Conservation (phyloP, 257 asterid species). For the Solanum tacnaense region DNA sequence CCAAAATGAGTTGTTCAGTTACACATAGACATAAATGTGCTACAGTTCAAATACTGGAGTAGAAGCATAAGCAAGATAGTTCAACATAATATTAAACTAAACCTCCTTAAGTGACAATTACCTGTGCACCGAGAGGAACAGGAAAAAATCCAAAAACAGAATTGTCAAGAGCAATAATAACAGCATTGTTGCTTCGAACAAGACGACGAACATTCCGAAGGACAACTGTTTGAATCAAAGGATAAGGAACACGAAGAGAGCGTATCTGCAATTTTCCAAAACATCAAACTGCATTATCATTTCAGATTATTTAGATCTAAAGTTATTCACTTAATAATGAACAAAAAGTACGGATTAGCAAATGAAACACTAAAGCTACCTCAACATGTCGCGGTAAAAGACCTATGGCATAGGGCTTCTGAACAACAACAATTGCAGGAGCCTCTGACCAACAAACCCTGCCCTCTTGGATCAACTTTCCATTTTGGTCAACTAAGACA, state of each 20-base stretch:
- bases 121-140: slow-evolving; percentile 99
- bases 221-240: slow-evolving; percentile 84
- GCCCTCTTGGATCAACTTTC: slow-evolving; percentile 95
- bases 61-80: neutral
- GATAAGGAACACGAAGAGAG: slow-evolving; percentile 89
- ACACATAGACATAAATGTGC: neutral
- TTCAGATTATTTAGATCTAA: neutral
- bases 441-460: slow-evolving; percentile 99
- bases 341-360: neutral
- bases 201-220: slow-evolving; percentile 84
- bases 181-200: slow-evolving; percentile 51
- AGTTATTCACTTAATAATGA: neutral
- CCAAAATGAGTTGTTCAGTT: neutral
- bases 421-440: slow-evolving; percentile 61
- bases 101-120: slow-evolving; percentile 9
- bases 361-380: slow-evolving; percentile 34
- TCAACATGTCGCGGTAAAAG: slow-evolving; percentile 89
- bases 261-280: slow-evolving; percentile 53
- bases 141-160: slow-evolving; percentile 89
- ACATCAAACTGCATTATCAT: slow-evolving; percentile 10
- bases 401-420: slow-evolving; percentile 86
- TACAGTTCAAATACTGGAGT: neutral
- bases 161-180: slow-evolving; percentile 67
- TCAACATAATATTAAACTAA: neutral
- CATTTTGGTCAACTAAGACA: slow-evolving; percentile 95